Base-by-base conservation (phyloP, 345 rosid genomes). In the Aethionema arabicum region DNA sequence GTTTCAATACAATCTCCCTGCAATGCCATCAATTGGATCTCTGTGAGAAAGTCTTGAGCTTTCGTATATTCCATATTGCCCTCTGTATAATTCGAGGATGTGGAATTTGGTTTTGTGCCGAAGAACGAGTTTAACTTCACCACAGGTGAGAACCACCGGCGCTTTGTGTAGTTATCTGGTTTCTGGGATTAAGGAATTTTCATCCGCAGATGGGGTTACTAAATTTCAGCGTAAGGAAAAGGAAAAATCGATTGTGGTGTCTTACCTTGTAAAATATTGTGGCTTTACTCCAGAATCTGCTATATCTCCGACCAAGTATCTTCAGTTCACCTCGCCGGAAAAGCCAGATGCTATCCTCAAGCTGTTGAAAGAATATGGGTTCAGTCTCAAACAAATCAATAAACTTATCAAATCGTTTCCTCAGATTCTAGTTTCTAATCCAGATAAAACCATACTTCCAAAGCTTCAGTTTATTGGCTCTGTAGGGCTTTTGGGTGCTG, bases 201-300 rank as follows among this genome's bases (percentile, higher is more conserved):
- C 40, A 37, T 37, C 40, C 1, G 7, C 3, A 6, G 40, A 6
- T 37, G 11, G 11, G 7, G 8, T 10, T 6, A 37, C 40, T 6
- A 10, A 37, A 37, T 10, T 6, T 6, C 7, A 10, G 7, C 40
- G 3, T 37, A 37, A 37, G 11, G 40, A 37, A 6, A 37, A 6
- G 11, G 1, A 37, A 10, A 37, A 6, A 6, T 59, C 70, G 0
- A 44, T 56, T 56, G 39, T 55, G 0, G 36, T 46, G 10, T 36
- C 70, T 32, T 66, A 66, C 52, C 70, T 45, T 21, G n/a, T 56
- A 35, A 46, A 45, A 11, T 66, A 61, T 21, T 66, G 70, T 38
- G 56, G 70, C 30, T 29, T 66, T 13, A 9, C 70, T 10, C 54
- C 46, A 1, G 63, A 66, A 4, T 15, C 61, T 56, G 70, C 70